Evolutionary conservation across 2,329 filamentous ascomycete species (phyloP), one percentile per base, ranked within the genome.

Genomic region (Penicillium sp.): DNA sequence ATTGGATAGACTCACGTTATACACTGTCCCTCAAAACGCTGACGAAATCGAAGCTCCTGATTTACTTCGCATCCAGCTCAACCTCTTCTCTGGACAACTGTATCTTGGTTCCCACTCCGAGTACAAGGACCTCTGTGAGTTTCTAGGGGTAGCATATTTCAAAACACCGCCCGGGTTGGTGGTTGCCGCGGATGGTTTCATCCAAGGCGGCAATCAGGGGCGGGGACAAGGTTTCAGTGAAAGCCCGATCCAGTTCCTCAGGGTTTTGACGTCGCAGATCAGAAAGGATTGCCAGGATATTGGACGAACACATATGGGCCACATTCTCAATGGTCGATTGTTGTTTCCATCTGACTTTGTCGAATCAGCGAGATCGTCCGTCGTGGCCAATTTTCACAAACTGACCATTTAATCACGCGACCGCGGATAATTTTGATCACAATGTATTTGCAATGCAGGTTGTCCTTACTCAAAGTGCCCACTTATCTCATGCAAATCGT

Each of bases 51-150:
- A 27, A 7, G 51, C 67, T 4, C 63, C 59, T 11, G 66, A 61
- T 9, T 64, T 51, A 0, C 62, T 82, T 0, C 66, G 72, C 0
- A 69, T 75, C 0, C 75, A 83, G 52, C 75, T 90, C 0, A 87
- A 88, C 41, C 70, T 90, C 0, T 90, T 91, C 50, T 76, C 88
- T 0, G 88, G 88, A 0, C 85, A 88, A 50, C 75, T 90, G 0
- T 90, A 90, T 59, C 73, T 90, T 9, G 67, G 65, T 0, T 78
- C 75, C 0, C 82, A 77, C 41, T 54, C 71, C 0, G 80, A 88
- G 49, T 91, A 90, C 56, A 57, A 66, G 0, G 65, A 59, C 5
- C 53, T 72, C 11, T 67, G 58, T 16, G 41, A 52, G 2, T 58
- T 60, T 27, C 51, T 66, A 0, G 57, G 64, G 1, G 57, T 66